Conservation (phyloP, 805 yeast species). For the Lipomyces mesembrius region DNA sequence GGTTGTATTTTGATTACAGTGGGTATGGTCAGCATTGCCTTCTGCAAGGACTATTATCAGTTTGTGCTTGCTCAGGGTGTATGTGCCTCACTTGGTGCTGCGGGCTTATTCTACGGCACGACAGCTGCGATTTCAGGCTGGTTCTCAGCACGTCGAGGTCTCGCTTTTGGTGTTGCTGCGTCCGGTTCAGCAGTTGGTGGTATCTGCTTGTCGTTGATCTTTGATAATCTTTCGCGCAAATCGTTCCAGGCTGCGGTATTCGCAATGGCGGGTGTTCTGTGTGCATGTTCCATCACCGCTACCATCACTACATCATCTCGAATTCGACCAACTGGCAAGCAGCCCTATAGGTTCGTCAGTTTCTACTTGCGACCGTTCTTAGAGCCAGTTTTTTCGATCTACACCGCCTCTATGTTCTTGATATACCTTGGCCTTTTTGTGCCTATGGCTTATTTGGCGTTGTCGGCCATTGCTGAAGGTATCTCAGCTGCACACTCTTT, state of each 20-base stretch:
- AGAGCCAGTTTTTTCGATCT: constrained; percentile 41
- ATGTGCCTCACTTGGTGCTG: constrained; percentile 53
- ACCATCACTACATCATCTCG: constrained; percentile 40
- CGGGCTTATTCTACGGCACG: constrained; percentile 52
- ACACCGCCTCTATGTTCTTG: constrained; percentile 38
- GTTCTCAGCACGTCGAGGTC: constrained; percentile 52
- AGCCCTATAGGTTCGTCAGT: constrained; percentile 26
- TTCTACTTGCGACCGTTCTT: constrained; percentile 39
- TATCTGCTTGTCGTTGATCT: constrained; percentile 50
- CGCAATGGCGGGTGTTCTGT: constrained; percentile 53
- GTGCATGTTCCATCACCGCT: constrained; percentile 41
- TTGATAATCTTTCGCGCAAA: constrained; percentile 45
- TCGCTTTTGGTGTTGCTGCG: constrained; percentile 55
- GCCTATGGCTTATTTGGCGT: constrained; percentile 44
- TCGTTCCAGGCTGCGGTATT: constrained; percentile 59
- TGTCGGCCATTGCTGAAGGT: constrained; percentile 41
- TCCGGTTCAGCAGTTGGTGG: constrained; percentile 61
- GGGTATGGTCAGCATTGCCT: constrained; percentile 44
- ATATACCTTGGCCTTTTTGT: constrained; percentile 44
- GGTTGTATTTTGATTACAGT: constrained; percentile 40
- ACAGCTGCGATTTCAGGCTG: constrained; percentile 54
- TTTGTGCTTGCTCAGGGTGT: constrained; percentile 59
- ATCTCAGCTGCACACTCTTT: constrained; percentile 32
- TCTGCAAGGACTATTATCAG: constrained; percentile 55
- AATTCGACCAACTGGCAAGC: constrained; percentile 30